phyloP scores from a whole-genome alignment of 805 yeast species.

The Candida yuanshanica region DNA sequence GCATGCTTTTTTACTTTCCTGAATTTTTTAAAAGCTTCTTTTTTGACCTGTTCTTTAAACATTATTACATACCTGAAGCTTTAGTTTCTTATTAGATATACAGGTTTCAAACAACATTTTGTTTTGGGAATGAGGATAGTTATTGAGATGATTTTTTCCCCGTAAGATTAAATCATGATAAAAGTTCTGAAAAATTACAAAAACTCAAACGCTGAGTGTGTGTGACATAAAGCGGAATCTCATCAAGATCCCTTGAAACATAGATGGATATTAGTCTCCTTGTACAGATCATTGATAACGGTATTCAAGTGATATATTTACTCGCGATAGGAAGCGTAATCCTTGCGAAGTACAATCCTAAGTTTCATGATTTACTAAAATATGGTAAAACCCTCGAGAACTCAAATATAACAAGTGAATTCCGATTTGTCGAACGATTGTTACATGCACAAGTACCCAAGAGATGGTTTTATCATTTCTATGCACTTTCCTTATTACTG shows the following conservation, averaged over 20 bases:
- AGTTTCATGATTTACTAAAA: slow-evolving; percentile 31
- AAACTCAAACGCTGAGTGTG: too few relatives aligned
- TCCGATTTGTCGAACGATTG: slow-evolving; percentile 8
- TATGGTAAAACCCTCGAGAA: slow-evolving; percentile 39
- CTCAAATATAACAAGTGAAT: neutral
- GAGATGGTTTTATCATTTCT: slow-evolving; percentile 58
- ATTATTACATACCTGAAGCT: neutral
- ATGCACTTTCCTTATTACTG: slow-evolving; percentile 37
- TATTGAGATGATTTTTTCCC: too few relatives aligned
- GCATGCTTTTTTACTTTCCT: slow-evolving; percentile 33
- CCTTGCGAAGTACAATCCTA: slow-evolving; percentile 27
- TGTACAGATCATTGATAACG: neutral
- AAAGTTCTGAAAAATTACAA: too few relatives aligned
- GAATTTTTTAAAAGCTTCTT: neutral
- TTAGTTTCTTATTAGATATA: too few relatives aligned
- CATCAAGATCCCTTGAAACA: neutral
- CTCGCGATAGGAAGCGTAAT: slow-evolving; percentile 20
- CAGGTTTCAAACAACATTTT: too few relatives aligned
- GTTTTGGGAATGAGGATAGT: too few relatives aligned
- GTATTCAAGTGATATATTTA: neutral
- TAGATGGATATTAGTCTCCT: neutral
- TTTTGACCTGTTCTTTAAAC: neutral
- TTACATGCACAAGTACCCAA: slow-evolving; percentile 50
- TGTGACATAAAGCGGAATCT: too few relatives aligned
- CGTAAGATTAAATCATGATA: too few relatives aligned